Evolutionary conservation across 352 stramenopile genomes (phyloP).

Genomic region (Phytophthora niederhauseri): DNA sequence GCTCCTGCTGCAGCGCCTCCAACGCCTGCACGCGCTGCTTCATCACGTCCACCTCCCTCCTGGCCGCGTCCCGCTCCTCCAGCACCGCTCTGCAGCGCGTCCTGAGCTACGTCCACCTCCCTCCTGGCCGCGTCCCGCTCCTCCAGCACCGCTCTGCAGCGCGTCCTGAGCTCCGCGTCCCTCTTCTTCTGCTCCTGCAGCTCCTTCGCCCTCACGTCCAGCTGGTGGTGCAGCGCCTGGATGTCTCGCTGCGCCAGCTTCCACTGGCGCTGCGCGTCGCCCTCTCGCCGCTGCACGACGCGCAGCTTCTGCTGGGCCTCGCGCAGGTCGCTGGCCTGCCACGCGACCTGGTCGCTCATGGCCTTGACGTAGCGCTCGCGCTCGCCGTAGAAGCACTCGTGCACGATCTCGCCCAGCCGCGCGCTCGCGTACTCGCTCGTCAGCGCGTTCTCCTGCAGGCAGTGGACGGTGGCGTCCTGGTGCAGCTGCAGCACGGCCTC

Average conservation of each 20-base stretch:
- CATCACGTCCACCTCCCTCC: constrained; percentile 40
- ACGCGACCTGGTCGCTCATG: constrained; percentile 73
- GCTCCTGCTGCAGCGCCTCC: constrained; percentile 46
- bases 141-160: constrained; percentile 27
- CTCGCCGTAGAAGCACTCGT: constrained; percentile 71
- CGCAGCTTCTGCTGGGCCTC: constrained; percentile 57
- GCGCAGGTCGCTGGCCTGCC: constrained; percentile 69
- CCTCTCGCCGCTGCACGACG: constrained; percentile 43
- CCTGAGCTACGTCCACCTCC: constrained; percentile 46
- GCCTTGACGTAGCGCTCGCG: constrained; percentile 76
- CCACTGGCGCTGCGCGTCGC: constrained; percentile 48
- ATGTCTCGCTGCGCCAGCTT: constrained; percentile 50
- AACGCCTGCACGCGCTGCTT: constrained; percentile 39
- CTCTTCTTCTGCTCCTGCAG: constrained; percentile 49
- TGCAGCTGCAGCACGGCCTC: constrained; percentile 59
- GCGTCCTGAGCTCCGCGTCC: constrained; percentile 29
- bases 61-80: constrained; percentile 45
- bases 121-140: constrained; percentile 44
- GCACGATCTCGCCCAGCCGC: constrained; percentile 67
- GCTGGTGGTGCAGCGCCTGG: constrained; percentile 42
- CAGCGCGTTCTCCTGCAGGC: constrained; percentile 66
- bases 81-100: constrained; percentile 24
- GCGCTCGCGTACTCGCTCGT: constrained; percentile 67
- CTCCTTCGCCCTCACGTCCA: constrained; percentile 53
- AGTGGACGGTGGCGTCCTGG: constrained; percentile 64